Evolutionary conservation across 371 early-diverging fungal species (phyloP).

Genomic region (Zychaea mexicana): DNA sequence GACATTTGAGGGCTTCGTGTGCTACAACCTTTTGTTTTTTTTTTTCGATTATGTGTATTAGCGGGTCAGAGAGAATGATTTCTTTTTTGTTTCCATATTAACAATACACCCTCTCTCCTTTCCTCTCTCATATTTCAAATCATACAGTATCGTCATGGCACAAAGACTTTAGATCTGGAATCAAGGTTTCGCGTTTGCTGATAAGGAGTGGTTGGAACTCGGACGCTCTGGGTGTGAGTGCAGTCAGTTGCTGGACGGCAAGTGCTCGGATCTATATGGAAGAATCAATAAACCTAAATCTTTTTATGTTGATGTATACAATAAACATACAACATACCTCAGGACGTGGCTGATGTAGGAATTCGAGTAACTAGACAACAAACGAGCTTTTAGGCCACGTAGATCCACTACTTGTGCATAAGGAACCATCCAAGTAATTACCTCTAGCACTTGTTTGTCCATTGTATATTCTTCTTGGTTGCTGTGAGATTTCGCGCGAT

Average conservation of each 20-base stretch:
- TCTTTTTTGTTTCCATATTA: too few species aligned
- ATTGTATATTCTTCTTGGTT: conserved; percentile 3
- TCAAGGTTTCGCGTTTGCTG: conserved; percentile 56
- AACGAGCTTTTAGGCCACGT: neutral
- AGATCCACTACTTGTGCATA: neutral
- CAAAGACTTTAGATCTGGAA: conserved; percentile 71
- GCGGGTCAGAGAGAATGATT: too few species aligned
- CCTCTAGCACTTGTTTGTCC: conserved; percentile 29
- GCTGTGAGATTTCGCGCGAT: neutral
- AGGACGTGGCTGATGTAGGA: conserved; percentile 63
- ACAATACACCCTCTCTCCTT: too few species aligned
- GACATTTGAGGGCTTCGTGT: conserved; percentile 79
- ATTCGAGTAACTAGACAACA: conserved; percentile 56
- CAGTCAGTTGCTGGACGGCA: conserved; percentile 79
- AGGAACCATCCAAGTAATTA: conserved; percentile 9
- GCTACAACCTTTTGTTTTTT: conserved; percentile 73
- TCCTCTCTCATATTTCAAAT: neutral
- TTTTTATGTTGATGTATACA: neutral
- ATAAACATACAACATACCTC: conserved; percentile 44
- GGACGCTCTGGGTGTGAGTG: conserved; percentile 67
- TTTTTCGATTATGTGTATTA: too few species aligned
- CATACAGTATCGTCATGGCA: conserved; percentile 73
- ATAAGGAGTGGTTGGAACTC: conserved; percentile 67
- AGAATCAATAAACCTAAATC: neutral
- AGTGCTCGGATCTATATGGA: conserved; percentile 68